These are phyloP conservation scores for Talaromyces amestolkiae DNA, from an alignment of 2,329 filamentous ascomycete species.

Conservation along the genomic window DNA sequence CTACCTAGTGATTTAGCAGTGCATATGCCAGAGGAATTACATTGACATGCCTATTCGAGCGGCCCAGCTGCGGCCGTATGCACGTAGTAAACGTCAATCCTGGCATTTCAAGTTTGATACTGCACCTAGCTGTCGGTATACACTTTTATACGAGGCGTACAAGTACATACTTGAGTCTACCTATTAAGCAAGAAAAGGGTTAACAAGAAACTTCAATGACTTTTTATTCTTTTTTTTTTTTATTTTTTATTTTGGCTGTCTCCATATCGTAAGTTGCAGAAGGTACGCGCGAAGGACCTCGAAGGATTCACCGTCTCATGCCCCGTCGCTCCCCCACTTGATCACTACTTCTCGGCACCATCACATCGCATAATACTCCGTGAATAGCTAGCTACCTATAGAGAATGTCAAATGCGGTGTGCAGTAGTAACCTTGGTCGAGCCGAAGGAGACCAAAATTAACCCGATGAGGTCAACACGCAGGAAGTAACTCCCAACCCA, in stretches of 20 bases:
- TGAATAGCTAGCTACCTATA: too few species aligned
- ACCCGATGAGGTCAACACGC: neutral
- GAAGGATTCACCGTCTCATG: neutral
- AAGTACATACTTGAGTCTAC: too few species aligned
- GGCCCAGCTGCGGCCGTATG: neutral
- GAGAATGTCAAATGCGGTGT: neutral
- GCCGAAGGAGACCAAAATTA: neutral
- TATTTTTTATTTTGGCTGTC: neutral
- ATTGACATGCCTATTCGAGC: slow-evolving; percentile 2
- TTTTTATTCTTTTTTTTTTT: too few species aligned
- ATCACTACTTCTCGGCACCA: neutral
- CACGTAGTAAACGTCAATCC: neutral
- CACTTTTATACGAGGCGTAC: neutral
- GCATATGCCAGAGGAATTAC: neutral
- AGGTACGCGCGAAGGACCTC: neutral
- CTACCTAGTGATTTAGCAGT: neutral
- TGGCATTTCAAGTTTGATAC: neutral
- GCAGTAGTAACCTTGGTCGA: neutral
- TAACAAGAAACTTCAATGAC: neutral
- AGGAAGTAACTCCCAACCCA: neutral
- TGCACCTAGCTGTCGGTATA: neutral
- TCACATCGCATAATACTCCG: neutral
- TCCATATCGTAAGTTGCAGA: neutral
- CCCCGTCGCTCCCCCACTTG: neutral
- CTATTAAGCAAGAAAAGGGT: neutral